Evolutionary conservation across 208 protist species (phyloP).

Genomic region (Leishmania turanica): DNA sequence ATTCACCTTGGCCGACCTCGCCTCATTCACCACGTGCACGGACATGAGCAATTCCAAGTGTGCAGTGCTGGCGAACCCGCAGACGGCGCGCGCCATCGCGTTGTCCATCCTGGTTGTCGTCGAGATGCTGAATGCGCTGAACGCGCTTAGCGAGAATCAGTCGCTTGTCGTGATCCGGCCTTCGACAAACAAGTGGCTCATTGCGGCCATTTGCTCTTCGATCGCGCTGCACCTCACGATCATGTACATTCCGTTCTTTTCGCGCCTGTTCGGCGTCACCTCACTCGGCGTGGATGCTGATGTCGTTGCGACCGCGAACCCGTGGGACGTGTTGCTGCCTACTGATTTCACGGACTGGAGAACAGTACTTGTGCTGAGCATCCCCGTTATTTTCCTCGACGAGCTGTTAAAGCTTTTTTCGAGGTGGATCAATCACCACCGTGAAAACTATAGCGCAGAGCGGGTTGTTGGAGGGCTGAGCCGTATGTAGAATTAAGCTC

Average conservation of each 20-base stretch:
- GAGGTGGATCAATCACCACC: constrained; percentile 26
- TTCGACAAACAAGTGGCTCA: constrained; percentile 76
- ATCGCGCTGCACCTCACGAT: constrained; percentile 91
- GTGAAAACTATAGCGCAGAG: background rate
- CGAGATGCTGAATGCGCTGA: constrained; percentile 97
- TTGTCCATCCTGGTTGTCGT: constrained; percentile 94
- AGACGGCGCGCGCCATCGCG: constrained; percentile 84
- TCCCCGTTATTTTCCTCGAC: constrained; percentile 95
- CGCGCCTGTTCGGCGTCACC: constrained; percentile 85
- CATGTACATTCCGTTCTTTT: constrained; percentile 92
- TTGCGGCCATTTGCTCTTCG: constrained; percentile 84
- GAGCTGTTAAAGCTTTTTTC: constrained; percentile 91
- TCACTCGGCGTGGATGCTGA: constrained; percentile 71
- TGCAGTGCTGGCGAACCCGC: constrained; percentile 52
- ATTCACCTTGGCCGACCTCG: constrained; percentile 70
- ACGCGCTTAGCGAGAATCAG: constrained; percentile 94
- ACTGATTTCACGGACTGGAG: constrained; percentile 90
- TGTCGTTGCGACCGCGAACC: constrained; percentile 42
- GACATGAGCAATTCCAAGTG: constrained; percentile 60
- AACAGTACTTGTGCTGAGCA: constrained; percentile 83
- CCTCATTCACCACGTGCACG: constrained; percentile 54
- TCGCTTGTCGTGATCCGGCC: constrained; percentile 78
- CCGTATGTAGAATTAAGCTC: background rate
- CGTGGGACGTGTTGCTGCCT: constrained; percentile 73
- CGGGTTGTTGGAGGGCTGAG: background rate